A percentile compares a stretch with the other conserved stretches of the same genome.
These are phyloP conservation scores for Ustilago sp. DNA, from an alignment of 1,284 basidiomycete genomes.

Conservation along the genomic window DNA sequence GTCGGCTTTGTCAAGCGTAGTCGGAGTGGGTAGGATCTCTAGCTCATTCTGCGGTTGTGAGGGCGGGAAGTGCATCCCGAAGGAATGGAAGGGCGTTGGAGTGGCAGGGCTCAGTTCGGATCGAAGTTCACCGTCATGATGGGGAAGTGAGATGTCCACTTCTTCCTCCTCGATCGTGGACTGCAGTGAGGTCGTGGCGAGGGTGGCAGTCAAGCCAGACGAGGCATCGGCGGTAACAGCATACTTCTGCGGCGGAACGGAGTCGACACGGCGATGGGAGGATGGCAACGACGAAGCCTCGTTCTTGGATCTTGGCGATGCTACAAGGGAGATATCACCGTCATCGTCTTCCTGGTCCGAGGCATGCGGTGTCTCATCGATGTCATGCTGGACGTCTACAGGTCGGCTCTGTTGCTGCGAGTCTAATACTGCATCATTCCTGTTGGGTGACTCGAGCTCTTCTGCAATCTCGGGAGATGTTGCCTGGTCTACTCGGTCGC, in stretches of 20 bases:
- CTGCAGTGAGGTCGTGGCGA: constrained; percentile 23
- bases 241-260: constrained; percentile 50
- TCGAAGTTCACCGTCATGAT: constrained; percentile 3
- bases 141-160: constrained; percentile 16
- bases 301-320: constrained; percentile 12
- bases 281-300: neutral
- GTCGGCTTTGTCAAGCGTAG: constrained; percentile 28
- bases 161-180: constrained; percentile 31
- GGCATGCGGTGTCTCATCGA: neutral
- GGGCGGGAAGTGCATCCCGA: neutral
- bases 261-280: constrained; percentile 41
- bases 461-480: neutral
- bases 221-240: constrained; percentile 13
- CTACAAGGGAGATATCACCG: constrained; percentile 32
- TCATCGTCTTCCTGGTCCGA: constrained; percentile 16
- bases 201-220: constrained; percentile 8
- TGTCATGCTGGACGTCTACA: neutral
- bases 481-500: neutral
- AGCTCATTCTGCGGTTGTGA: neutral
- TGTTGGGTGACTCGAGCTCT: neutral
- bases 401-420: neutral
- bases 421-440: neutral
- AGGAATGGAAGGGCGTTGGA: neutral
- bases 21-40: neutral
- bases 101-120: constrained; percentile 1